Percentiles rank a stretch among this genome's conserved stretches.
These are phyloP conservation scores for Cytospora piceicola DNA, from an alignment of 2,329 filamentous ascomycete genomes.

Conservation along the genomic window DNA sequence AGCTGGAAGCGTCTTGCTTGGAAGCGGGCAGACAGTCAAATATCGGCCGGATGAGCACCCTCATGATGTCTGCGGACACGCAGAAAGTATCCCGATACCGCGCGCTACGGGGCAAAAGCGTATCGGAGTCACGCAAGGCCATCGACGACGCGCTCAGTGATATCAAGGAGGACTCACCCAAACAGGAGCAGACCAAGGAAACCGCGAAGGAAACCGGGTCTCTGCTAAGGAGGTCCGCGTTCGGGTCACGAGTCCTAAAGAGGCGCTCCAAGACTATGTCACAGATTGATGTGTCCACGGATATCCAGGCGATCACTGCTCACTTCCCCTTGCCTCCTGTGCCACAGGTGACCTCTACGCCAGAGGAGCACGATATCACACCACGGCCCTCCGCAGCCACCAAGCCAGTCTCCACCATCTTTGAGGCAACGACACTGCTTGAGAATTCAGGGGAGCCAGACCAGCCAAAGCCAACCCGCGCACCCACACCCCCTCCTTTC, in stretches of 20 bases:
- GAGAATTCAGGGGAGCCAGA: slow-evolving; percentile 6
- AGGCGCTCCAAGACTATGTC: slow-evolving; percentile 30
- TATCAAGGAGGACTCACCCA: slow-evolving; percentile 15
- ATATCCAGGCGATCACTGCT: slow-evolving; percentile 2
- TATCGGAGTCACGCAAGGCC: slow-evolving; percentile 35
- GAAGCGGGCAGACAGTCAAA: slow-evolving; percentile 1
- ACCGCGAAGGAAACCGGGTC: not conserved
- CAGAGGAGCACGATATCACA: slow-evolving; percentile 17
- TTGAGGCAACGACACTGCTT: not conserved
- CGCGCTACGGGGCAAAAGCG: slow-evolving; percentile 39
- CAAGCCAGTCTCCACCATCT: not conserved
- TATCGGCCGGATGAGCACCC: not conserved
- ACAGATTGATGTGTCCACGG: not conserved
- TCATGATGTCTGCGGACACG: slow-evolving; percentile 29
- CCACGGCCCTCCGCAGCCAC: slow-evolving; percentile 17
- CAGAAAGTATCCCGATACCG: slow-evolving; percentile 42
- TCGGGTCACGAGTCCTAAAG: slow-evolving; percentile 21
- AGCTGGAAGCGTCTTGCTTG: slow-evolving; percentile 1
- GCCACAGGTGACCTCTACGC: slow-evolving; percentile 24
- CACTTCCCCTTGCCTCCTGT: slow-evolving; percentile 22
- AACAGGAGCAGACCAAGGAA: not conserved
- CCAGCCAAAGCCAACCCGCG: slow-evolving; percentile 10
- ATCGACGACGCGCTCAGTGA: slow-evolving; percentile 31
- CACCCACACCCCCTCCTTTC: slow-evolving; percentile 14
- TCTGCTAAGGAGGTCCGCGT: slow-evolving; percentile 17